phyloP scores from a whole-genome alignment of 2,329 filamentous ascomycete genomes.

The Corinectria fuckeliana region DNA sequence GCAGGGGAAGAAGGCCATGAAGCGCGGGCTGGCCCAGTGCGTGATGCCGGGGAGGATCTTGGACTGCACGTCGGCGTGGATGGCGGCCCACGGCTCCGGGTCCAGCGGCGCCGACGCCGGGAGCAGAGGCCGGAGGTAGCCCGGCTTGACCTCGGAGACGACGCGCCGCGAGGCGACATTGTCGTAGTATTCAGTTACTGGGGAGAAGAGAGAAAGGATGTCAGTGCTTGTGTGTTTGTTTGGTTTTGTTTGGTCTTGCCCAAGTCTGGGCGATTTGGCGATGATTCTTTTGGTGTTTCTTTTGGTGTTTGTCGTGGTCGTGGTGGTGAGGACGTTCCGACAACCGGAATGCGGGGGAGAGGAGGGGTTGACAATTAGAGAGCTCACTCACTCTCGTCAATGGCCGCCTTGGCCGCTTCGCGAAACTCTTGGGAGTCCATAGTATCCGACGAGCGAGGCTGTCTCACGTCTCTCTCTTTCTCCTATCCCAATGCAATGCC shows the following conservation, averaged over 20 bases:
- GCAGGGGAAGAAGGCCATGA: conserved; percentile 95
- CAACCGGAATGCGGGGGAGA: conserved; percentile 3
- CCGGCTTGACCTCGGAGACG: conserved; percentile 78
- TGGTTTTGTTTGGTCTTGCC: background rate
- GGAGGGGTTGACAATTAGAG: background rate
- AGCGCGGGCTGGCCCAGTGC: conserved; percentile 93
- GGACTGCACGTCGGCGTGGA: conserved; percentile 81
- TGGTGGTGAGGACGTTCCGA: background rate
- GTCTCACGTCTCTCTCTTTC: background rate
- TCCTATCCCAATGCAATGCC: background rate
- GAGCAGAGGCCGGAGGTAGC: conserved; percentile 83
- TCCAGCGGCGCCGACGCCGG: conserved; percentile 69
- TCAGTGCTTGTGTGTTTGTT: no score
- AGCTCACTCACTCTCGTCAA: conserved; percentile 76
- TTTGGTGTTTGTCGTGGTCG: no score
- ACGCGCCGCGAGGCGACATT: conserved; percentile 74
- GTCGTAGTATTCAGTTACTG: conserved; percentile 86
- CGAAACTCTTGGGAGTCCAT: conserved; percentile 86
- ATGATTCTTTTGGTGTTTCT: conserved; percentile 2
- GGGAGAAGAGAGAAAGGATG: conserved; percentile 11
- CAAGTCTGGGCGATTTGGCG: background rate
- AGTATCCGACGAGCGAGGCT: background rate
- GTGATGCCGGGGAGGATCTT: conserved; percentile 93
- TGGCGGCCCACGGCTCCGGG: conserved; percentile 77
- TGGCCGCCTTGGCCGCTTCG: conserved; percentile 75